Conservation (phyloP, 371 early-diverging fungal genomes). For the Chytridium lagenaria region DNA sequence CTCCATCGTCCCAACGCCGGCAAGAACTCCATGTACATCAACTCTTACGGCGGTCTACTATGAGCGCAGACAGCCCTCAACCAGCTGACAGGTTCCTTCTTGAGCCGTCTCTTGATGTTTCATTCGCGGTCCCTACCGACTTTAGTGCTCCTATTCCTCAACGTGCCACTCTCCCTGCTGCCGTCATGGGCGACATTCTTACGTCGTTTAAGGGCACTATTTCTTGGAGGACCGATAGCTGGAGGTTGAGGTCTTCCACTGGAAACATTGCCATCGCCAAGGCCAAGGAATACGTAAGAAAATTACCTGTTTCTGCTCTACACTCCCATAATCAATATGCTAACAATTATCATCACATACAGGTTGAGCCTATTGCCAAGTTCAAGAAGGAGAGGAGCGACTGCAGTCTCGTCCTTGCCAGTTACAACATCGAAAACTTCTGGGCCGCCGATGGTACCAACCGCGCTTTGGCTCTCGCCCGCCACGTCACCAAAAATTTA, state of each 20-base stretch:
- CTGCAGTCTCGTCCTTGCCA: constrained; percentile 20
- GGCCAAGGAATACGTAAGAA: constrained; percentile 18
- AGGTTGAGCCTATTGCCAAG: background rate
- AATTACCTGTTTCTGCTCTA: background rate
- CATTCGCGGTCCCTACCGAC: constrained; percentile 18
- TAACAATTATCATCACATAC: background rate
- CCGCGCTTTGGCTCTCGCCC: constrained; percentile 16
- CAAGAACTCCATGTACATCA: constrained; percentile 20
- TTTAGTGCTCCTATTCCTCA: no score
- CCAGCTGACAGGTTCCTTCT: constrained; percentile 4
- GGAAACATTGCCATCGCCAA: background rate
- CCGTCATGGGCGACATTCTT: constrained; percentile 24
- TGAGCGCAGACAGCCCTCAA: background rate
- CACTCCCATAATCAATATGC: background rate
- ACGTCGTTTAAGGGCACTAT: constrained; percentile 27
- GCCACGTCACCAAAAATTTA: constrained; percentile 19
- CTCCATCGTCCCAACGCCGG: constrained; percentile 28
- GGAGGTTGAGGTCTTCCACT: constrained; percentile 19
- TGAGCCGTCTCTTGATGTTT: constrained; percentile 27
- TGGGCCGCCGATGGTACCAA: background rate
- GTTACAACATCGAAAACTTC: constrained; percentile 36
- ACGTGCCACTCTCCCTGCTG: background rate
- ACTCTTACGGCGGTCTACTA: constrained; percentile 31
- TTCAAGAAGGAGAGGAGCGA: background rate
- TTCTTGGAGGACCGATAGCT: constrained; percentile 16